Percentiles rank a stretch among this genome's conserved stretches.
phyloP scores from a whole-genome alignment of 768 basidiomycete species.

The Serendipita sp. region DNA sequence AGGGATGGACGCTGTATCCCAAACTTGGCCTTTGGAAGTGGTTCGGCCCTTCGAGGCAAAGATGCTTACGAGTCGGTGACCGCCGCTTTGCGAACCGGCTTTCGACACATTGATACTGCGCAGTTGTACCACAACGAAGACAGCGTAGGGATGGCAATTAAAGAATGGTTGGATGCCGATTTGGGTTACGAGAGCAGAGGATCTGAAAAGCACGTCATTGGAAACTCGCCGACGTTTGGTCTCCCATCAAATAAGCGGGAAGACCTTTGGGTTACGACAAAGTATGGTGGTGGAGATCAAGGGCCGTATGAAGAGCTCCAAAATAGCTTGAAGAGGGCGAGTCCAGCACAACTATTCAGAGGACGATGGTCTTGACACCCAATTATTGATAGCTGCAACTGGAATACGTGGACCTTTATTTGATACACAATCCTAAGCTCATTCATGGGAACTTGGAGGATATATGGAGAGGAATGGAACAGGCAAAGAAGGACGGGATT shows the following conservation, averaged over 20 bases:
- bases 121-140: conserved; percentile 26
- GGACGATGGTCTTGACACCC: conserved; percentile 29
- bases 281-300: conserved; percentile 21
- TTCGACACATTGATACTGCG: conserved; percentile 43
- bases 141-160: conserved; percentile 10
- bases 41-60: background rate
- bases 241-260: conserved; percentile 1
- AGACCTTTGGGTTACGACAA: conserved; percentile 11
- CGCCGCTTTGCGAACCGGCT: conserved; percentile 7
- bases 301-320: conserved; percentile 27
- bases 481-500: conserved; percentile 28
- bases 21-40: background rate
- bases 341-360: conserved; percentile 3
- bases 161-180: background rate
- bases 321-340: conserved; percentile 35
- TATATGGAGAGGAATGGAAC: conserved; percentile 42
- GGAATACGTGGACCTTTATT: conserved; percentile 48
- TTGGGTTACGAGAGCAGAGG: background rate
- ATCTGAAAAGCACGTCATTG: background rate
- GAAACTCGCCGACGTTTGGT: background rate
- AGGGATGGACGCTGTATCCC: conserved; percentile 19
- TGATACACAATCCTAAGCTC: conserved; percentile 37
- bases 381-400: conserved; percentile 21
- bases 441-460: conserved; percentile 21
- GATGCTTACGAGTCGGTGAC: background rate